Base-by-base conservation (phyloP, 2,329 filamentous ascomycete genomes). In the Sarocladiaceae sp. region DNA sequence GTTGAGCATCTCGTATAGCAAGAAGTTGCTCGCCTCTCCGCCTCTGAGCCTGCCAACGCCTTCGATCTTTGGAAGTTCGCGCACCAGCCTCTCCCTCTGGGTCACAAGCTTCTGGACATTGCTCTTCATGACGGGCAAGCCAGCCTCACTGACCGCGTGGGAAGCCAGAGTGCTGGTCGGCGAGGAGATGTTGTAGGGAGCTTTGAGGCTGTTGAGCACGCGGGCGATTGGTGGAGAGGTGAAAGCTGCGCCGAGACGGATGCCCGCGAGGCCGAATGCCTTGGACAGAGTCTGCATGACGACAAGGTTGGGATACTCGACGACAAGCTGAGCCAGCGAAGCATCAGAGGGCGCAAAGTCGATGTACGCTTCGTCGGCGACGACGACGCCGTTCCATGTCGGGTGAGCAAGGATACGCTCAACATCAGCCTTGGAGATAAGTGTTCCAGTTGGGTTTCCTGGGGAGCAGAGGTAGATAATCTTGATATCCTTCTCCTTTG, bases 271-370 rank as follows among this genome's bases (percentile, higher is more conserved):
- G 21, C 93, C 93, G 59, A 98, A 98, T 0, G 89, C 93, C 65
- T 98, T 98, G 57, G 87, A 95, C n/a, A 97, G 75, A 1, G 93
- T 98, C 72, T 98, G 93, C 87, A 97, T 88, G 46, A 98, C 90
- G 15, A 96, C 89, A 20, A 98, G 73, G 64, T 98, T 98, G 42
- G 91, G 90, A 80, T 87, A 94, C 58, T 95, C 89, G 27, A 78
- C 73, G 1, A 95, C 90, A 84, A 88, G 95, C 65, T 95, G 87
- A 20, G 93, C 91, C 20, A 97, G 75, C 52, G 86, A 94, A 33
- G 86, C 75, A 20, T 78, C 82, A 13, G 65, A 81, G 5, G 82
- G 80, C 6, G 90, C 84, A 59, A 97, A 98, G 67, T 98, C 93
- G 55, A 98, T 62, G 66, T 98, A 98, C 15, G 93, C 93, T 67